These are phyloP conservation scores for Apiotrichum montevideense DNA, from an alignment of 1,284 basidiomycete species.

Conservation along the genomic window DNA sequence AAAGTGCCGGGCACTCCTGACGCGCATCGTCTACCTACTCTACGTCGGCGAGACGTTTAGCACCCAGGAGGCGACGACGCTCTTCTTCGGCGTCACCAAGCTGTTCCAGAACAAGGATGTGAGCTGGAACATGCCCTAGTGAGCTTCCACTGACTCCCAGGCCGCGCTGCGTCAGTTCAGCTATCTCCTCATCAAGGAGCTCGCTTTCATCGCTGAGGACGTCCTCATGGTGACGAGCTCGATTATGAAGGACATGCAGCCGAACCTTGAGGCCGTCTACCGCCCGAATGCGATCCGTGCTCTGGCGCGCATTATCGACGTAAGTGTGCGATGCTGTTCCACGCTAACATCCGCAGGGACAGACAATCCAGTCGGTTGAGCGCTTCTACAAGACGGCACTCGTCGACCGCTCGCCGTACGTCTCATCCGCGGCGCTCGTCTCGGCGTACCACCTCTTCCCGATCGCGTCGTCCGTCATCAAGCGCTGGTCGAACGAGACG, in stretches of 20 bases:
- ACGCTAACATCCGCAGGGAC: conserved; percentile 31
- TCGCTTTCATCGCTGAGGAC: conserved; percentile 92
- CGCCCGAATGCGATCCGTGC: conserved; percentile 96
- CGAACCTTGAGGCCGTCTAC: conserved; percentile 97
- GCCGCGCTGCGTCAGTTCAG: conserved; percentile 95
- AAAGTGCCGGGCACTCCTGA: conserved; percentile 93
- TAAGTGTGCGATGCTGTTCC: conserved; percentile 36
- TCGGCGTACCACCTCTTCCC: conserved; percentile 97
- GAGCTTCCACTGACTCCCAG: conserved; percentile 49
- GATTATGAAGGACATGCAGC: conserved; percentile 99
- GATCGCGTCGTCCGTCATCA: conserved; percentile 86
- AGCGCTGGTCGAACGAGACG: conserved; percentile 97
- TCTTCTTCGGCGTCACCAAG: conserved; percentile 99
- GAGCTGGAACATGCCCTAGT: conserved; percentile 44
- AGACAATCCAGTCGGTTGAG: conserved; percentile 84
- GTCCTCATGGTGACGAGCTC: conserved; percentile 99
- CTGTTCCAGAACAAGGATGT: conserved; percentile 99
- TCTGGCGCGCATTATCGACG: conserved; percentile 93
- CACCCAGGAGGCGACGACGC: conserved; percentile 90
- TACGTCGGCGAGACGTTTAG: conserved; percentile 94
- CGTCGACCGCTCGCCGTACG: conserved; percentile 92
- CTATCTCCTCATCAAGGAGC: conserved; percentile 97
- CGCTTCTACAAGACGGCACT: conserved; percentile 99
- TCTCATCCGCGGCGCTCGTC: conserved; percentile 91
- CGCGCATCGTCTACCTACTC: conserved; percentile 91